Conservation (phyloP, 2,329 filamentous ascomycete genomes). For the Pezicula neosporulosa region DNA sequence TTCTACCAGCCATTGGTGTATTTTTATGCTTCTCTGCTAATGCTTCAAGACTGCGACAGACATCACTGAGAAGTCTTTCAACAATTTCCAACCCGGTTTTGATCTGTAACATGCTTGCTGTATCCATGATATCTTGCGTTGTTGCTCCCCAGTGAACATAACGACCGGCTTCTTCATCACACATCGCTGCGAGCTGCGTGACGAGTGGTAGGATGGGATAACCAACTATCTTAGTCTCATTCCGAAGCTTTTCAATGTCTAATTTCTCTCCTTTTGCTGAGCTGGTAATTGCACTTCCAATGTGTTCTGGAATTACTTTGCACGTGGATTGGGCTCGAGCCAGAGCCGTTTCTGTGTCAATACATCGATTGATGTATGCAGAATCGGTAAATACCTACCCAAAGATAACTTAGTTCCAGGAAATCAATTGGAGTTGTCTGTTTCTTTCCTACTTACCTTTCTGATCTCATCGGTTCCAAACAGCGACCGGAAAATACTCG, state of each 20-base stretch:
- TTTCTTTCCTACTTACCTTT: constrained; percentile 21
- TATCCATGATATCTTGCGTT: constrained; percentile 58
- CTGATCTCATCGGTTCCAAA: constrained; percentile 50
- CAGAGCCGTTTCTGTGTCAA: constrained; percentile 48
- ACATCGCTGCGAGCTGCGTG: constrained; percentile 39
- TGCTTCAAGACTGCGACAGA: constrained; percentile 37
- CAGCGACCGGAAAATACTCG: constrained; percentile 45
- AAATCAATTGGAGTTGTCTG: background rate
- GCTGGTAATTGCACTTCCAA: constrained; percentile 32
- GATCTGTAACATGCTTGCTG: constrained; percentile 50
- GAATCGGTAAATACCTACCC: constrained; percentile 42
- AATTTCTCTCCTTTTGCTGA: constrained; percentile 29
- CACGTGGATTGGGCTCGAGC: constrained; percentile 46
- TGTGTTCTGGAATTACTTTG: constrained; percentile 40
- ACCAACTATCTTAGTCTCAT: constrained; percentile 47
- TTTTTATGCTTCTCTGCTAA: constrained; percentile 44
- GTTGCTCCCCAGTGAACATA: constrained; percentile 58
- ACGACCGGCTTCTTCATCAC: constrained; percentile 29
- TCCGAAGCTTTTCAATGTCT: constrained; percentile 38
- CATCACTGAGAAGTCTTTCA: constrained; percentile 37
- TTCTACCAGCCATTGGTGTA: constrained; percentile 54
- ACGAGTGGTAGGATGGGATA: constrained; percentile 51
- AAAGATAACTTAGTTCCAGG: background rate
- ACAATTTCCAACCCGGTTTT: constrained; percentile 45
- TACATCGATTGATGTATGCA: constrained; percentile 43